Evolutionary conservation across 208 protist genomes (phyloP).

Genomic region (Angomonas deanei): DNA sequence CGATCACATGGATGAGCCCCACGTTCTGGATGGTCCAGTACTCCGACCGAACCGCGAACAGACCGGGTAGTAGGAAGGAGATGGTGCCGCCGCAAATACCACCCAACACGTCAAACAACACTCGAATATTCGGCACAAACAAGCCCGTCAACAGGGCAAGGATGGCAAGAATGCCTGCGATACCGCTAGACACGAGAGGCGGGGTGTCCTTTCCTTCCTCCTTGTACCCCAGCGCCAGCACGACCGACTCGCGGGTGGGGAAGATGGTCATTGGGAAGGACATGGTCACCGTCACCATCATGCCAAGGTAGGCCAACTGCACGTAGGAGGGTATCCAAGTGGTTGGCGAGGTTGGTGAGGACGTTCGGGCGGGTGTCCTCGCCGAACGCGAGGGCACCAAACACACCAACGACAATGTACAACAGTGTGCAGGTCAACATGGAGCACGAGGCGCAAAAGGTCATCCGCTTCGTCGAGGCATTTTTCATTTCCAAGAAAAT

Average conservation of each 20-base stretch:
- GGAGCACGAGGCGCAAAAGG: slow-evolving; percentile 38
- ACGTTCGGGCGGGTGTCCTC: slow-evolving; percentile 56
- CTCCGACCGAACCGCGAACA: slow-evolving; percentile 57
- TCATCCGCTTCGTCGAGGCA: slow-evolving; percentile 40
- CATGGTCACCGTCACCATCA: slow-evolving; percentile 70
- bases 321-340: slow-evolving; percentile 42
- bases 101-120: slow-evolving; percentile 75
- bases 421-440: slow-evolving; percentile 57
- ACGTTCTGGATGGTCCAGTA: slow-evolving; percentile 34
- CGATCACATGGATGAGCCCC: slow-evolving; percentile 25
- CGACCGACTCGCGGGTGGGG: slow-evolving; percentile 62
- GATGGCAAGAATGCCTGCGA: slow-evolving; percentile 45
- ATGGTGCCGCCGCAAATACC: slow-evolving; percentile 66
- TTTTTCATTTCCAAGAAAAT: slow-evolving; percentile 73
- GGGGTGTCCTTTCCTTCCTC: slow-evolving; percentile 27
- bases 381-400: slow-evolving; percentile 63
- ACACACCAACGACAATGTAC: slow-evolving; percentile 62
- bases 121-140: slow-evolving; percentile 63
- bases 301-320: slow-evolving; percentile 57
- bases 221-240: slow-evolving; percentile 53
- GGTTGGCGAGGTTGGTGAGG: slow-evolving; percentile 59
- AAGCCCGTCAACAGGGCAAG: slow-evolving; percentile 58
- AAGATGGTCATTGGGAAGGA: slow-evolving; percentile 84
- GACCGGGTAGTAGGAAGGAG: slow-evolving; percentile 66
- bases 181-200: slow-evolving; percentile 27